Percentiles rank a stretch among this genome's conserved stretches.
Evolutionary conservation across 345 rosid species (phyloP).

Genomic region (Noccaea caerulescens): DNA sequence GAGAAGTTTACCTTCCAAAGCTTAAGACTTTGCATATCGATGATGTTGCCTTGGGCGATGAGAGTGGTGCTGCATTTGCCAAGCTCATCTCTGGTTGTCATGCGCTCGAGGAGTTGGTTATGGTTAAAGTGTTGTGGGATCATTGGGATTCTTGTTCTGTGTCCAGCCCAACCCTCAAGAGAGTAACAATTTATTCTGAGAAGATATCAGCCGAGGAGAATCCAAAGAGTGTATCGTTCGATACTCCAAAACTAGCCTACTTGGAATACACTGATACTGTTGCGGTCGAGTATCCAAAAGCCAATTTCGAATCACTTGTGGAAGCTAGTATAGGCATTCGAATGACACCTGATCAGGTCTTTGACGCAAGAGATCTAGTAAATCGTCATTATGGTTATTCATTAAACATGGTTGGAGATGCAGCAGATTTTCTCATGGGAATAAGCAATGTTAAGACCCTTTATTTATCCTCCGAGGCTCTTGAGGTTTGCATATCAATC

Average conservation of each 20-base stretch:
- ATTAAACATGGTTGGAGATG: not conserved
- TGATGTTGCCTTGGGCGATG: not conserved
- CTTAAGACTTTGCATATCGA: conserved; percentile 19
- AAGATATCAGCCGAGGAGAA: not conserved
- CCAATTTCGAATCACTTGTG: conserved; percentile 24
- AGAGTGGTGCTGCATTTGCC: conserved; percentile 18
- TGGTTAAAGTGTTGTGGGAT: not conserved
- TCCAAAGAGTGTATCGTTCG: conserved; percentile 24
- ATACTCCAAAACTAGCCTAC: conserved; percentile 30
- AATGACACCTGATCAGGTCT: conserved; percentile 25
- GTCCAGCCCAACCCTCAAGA: conserved; percentile 30
- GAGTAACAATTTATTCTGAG: not conserved
- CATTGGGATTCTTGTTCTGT: conserved; percentile 5
- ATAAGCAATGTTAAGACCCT: conserved; percentile 33
- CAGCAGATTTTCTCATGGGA: conserved; percentile 15
- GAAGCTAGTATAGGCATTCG: conserved; percentile 30
- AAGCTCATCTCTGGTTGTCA: conserved; percentile 30
- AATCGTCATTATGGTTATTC: conserved; percentile 24
- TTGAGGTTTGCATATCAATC: conserved; percentile 31
- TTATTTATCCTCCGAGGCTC: conserved; percentile 30
- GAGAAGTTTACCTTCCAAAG: conserved; percentile 23
- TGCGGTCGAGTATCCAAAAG: conserved; percentile 25
- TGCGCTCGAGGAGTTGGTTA: conserved; percentile 32
- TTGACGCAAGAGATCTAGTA: conserved; percentile 3
- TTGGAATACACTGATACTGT: conserved; percentile 5